Conservation (phyloP, 306 rosid species). For the Pueraria montana region DNA sequence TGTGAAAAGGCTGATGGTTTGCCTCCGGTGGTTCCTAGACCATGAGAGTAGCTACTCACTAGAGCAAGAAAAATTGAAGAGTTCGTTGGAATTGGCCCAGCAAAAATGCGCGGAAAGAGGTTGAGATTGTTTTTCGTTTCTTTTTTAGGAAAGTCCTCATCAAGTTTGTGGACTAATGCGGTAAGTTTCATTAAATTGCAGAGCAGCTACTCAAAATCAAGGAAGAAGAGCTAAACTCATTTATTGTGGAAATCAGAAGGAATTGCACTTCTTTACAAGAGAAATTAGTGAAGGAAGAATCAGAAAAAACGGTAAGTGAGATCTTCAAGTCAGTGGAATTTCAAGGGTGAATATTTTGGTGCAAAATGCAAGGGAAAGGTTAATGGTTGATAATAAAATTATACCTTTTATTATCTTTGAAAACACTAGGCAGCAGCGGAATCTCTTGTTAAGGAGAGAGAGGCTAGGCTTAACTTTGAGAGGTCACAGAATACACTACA, state of each 20-base stretch:
- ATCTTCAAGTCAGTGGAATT: conserved; percentile 29
- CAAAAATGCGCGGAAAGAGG: conserved; percentile 79
- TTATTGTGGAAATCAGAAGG: conserved; percentile 79
- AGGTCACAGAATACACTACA: conserved; percentile 73
- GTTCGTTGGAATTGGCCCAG: conserved; percentile 73
- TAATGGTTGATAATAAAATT: conserved; percentile 18
- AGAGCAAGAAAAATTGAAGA: conserved; percentile 81
- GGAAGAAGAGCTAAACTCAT: conserved; percentile 90
- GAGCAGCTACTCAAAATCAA: conserved; percentile 78
- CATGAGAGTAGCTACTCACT: conserved; percentile 79
- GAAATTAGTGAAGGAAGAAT: conserved; percentile 82
- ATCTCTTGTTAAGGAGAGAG: conserved; percentile 78
- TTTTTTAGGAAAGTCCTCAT: neutral
- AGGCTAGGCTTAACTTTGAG: conserved; percentile 79
- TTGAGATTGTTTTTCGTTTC: conserved; percentile 37
- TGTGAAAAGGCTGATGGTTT: conserved; percentile 87
- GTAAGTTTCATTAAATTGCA: conserved; percentile 48
- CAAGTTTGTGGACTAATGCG: conserved; percentile 25
- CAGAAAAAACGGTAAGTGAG: conserved; percentile 80
- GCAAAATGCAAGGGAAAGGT: conserved; percentile 38
- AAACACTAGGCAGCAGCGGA: conserved; percentile 77
- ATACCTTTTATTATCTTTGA: conserved; percentile 31
- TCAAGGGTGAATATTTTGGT: conserved; percentile 11
- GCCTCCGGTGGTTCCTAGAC: conserved; percentile 98
- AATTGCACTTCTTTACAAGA: conserved; percentile 77